A percentile compares a stretch with the other conserved stretches of the same genome.
Conservation (phyloP, 2,329 filamentous ascomycete species). For the Malbranchea zuffiana region DNA sequence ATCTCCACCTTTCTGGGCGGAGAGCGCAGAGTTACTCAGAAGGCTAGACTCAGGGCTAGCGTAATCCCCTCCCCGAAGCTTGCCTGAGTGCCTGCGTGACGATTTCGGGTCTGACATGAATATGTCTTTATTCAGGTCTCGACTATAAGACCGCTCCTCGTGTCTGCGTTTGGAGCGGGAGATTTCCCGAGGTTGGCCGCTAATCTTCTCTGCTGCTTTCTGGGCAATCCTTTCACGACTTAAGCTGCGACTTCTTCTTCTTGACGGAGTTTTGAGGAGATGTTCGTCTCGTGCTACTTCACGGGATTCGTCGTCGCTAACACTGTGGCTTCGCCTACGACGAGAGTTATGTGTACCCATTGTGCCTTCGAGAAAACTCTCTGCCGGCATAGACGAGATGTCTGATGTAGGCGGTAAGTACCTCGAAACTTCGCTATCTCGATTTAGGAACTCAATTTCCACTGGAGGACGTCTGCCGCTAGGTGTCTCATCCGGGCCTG, state of each 20-base stretch:
- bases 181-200: slow-evolving; percentile 39
- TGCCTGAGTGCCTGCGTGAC: slow-evolving; percentile 39
- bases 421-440: slow-evolving; percentile 56
- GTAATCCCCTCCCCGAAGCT: slow-evolving; percentile 43
- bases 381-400: slow-evolving; percentile 70
- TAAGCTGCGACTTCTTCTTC: slow-evolving; percentile 46
- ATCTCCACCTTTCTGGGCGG: slow-evolving; percentile 42
- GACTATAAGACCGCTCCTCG: slow-evolving; percentile 36
- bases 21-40: slow-evolving; percentile 46
- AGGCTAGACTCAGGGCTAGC: slow-evolving; percentile 51
- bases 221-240: slow-evolving; percentile 56
- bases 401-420: slow-evolving; percentile 66
- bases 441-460: slow-evolving; percentile 74
- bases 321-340: slow-evolving; percentile 45
- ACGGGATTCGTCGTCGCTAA: slow-evolving; percentile 45
- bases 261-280: slow-evolving; percentile 45
- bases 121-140: slow-evolving; percentile 34
- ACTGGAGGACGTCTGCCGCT: slow-evolving; percentile 58
- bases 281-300: slow-evolving; percentile 19
- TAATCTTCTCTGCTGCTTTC: slow-evolving; percentile 58
- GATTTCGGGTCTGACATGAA: slow-evolving; percentile 32
- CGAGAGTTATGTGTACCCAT: slow-evolving; percentile 36
- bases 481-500: slow-evolving; percentile 68
- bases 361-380: slow-evolving; percentile 54
- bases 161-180: slow-evolving; percentile 34